Evolutionary conservation across 495 filamentous ascomycete genomes (phyloP).

Genomic region (Tricharina praecox): DNA sequence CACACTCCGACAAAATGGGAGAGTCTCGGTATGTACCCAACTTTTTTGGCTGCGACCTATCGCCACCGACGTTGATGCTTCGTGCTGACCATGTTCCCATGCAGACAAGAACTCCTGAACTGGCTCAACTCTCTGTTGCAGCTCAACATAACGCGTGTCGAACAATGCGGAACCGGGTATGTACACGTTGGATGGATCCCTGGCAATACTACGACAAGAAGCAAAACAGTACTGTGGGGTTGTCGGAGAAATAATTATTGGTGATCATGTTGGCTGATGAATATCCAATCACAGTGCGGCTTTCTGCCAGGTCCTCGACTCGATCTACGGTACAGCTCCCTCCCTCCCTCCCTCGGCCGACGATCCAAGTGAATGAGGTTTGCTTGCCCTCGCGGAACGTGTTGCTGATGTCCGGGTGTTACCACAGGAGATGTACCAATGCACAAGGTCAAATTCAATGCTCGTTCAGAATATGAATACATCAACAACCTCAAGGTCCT

Average conservation of each 20-base stretch:
- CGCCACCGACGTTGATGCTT: constrained; percentile 8
- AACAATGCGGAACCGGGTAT: constrained; percentile 98
- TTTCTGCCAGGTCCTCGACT: constrained; percentile 92
- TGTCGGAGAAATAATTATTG: neutral
- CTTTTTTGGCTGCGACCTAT: neutral
- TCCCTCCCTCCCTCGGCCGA: neutral
- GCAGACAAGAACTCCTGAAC: constrained; percentile 84
- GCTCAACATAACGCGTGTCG: constrained; percentile 93
- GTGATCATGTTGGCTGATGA: neutral
- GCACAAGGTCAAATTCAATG: constrained; percentile 94
- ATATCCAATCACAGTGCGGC: constrained; percentile 49
- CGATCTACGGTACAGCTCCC: constrained; percentile 59
- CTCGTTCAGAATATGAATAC: constrained; percentile 91
- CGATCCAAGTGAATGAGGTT: too few relatives aligned
- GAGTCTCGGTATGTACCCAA: constrained; percentile 1
- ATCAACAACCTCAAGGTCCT: constrained; percentile 95
- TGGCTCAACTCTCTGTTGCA: constrained; percentile 97
- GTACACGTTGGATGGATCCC: too few relatives aligned
- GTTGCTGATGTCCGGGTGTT: constrained; percentile 14
- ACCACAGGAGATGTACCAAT: constrained; percentile 76
- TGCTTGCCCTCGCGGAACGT: too few relatives aligned
- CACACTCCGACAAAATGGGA: constrained; percentile 1
- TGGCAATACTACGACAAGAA: neutral
- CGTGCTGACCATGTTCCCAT: neutral
- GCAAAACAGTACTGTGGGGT: constrained; percentile 3